phyloP scores from a whole-genome alignment of 192 early-diverging fungal genomes.

The Geosiphon pyriformis region DNA sequence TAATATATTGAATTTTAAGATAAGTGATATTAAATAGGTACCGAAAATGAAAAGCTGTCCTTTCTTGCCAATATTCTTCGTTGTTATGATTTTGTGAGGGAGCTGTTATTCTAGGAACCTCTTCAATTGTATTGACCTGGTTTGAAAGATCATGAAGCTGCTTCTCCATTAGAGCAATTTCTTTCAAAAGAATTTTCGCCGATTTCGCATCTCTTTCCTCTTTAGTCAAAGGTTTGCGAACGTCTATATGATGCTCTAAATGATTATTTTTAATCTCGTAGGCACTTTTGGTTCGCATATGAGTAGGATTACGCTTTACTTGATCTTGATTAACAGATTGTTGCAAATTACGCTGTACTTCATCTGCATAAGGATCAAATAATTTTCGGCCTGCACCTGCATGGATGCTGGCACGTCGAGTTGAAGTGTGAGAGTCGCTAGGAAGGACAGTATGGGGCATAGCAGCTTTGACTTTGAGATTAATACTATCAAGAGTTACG shows the following conservation, averaged over 20 bases:
- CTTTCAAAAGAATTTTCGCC: neutral
- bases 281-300: neutral
- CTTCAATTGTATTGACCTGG: neutral
- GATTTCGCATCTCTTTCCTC: neutral
- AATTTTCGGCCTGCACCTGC: neutral
- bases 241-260: neutral
- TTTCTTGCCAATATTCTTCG: conserved; percentile 17
- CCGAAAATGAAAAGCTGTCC: conserved; percentile 3
- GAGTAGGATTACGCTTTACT: neutral
- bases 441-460: neutral
- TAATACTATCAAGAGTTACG: neutral
- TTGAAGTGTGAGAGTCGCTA: neutral
- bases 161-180: neutral
- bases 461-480: neutral
- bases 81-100: neutral
- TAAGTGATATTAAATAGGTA: neutral
- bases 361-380: conserved; percentile 10
- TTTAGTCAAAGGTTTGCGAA: too few relatives aligned
- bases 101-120: neutral
- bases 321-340: neutral
- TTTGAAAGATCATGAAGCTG: neutral
- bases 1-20: neutral
- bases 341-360: neutral
- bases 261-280: neutral
- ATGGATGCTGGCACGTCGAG: neutral